These are phyloP conservation scores for Peronospora belbahrii DNA, from an alignment of 352 stramenopile species.

Conservation along the genomic window DNA sequence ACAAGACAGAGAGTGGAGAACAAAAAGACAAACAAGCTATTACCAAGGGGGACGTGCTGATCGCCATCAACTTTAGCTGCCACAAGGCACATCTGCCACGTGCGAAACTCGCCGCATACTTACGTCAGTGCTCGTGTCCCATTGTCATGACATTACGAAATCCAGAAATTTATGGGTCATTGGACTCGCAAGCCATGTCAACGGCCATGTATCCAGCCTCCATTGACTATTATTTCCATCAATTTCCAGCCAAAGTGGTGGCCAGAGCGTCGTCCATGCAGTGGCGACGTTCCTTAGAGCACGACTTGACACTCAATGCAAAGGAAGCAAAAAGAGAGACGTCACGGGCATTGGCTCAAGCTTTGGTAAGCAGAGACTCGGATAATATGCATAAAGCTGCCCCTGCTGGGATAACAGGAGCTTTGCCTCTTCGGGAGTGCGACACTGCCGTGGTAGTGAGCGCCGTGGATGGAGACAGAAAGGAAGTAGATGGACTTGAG, in stretches of 20 bases:
- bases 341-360: conserved; percentile 20
- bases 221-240: conserved; percentile 40
- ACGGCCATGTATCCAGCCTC: conserved; percentile 72
- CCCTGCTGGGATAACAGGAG: conserved; percentile 9
- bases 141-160: conserved; percentile 65
- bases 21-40: conserved; percentile 18
- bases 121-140: conserved; percentile 37
- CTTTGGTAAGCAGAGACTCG: conserved; percentile 17
- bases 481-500: background rate
- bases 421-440: conserved; percentile 15
- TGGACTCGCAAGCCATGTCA: conserved; percentile 52
- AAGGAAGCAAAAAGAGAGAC: conserved; percentile 12
- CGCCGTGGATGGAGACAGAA: conserved; percentile 11
- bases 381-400: conserved; percentile 8
- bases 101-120: conserved; percentile 32
- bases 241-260: conserved; percentile 30
- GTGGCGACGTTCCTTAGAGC: conserved; percentile 50
- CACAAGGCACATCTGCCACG: conserved; percentile 41
- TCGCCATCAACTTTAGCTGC: conserved; percentile 56
- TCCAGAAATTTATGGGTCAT: conserved; percentile 45
- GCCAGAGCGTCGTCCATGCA: conserved; percentile 54
- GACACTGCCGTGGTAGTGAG: conserved; percentile 14
- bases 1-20: conserved; percentile 6
- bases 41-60: conserved; percentile 45
- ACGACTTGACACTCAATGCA: conserved; percentile 44